A percentile compares a stretch with the other conserved stretches of the same genome.
Evolutionary conservation across 495 filamentous ascomycete genomes (phyloP).

Genomic region (Penicillium tannophilum): DNA sequence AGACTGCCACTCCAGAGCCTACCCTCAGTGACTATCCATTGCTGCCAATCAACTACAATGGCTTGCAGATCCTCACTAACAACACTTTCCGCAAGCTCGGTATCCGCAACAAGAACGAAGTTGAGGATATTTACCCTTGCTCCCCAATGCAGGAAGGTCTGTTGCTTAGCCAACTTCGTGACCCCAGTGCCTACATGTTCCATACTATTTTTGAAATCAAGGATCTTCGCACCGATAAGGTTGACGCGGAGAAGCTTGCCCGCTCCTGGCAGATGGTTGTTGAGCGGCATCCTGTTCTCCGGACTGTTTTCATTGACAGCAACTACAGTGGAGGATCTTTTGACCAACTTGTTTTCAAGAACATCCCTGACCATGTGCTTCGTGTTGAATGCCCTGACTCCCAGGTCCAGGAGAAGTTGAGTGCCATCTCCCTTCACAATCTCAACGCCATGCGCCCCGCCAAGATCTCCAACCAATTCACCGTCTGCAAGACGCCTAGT

Average conservation of each 20-base stretch:
- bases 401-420: conserved; percentile 37
- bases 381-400: conserved; percentile 44
- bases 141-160: conserved; percentile 69
- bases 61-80: conserved; percentile 41
- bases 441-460: conserved; percentile 36
- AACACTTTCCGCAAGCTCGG: conserved; percentile 52
- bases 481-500: conserved; percentile 42
- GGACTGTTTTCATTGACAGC: conserved; percentile 59
- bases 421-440: conserved; percentile 37
- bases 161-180: conserved; percentile 62
- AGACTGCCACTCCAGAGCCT: conserved; percentile 51
- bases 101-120: conserved; percentile 43
- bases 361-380: conserved; percentile 36
- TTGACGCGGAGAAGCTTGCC: conserved; percentile 44
- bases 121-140: conserved; percentile 65
- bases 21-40: conserved; percentile 66
- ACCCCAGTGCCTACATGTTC: conserved; percentile 49
- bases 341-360: conserved; percentile 56
- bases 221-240: conserved; percentile 17
- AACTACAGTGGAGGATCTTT: conserved; percentile 52
- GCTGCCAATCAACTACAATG: conserved; percentile 62
- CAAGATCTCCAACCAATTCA: conserved; percentile 51
- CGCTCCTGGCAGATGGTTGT: conserved; percentile 58
- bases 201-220: conserved; percentile 50
- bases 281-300: conserved; percentile 53